Conservation (phyloP, 495 filamentous ascomycete genomes). For the Cercophora scortea region DNA sequence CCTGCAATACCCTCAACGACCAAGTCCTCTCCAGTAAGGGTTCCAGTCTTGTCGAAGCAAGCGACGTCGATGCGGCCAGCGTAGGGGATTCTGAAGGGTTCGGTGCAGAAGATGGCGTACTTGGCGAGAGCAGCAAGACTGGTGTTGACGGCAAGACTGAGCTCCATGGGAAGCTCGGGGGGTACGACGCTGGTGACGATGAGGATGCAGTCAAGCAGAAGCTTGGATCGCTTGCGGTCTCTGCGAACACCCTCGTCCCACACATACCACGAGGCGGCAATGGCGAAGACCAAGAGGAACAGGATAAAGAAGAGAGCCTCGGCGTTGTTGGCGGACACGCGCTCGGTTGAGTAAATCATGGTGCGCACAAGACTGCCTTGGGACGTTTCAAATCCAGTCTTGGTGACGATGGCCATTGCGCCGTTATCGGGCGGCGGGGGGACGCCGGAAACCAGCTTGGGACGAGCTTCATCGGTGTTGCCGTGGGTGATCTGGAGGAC, state of each 20-base stretch:
- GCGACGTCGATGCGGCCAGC: slow-evolving; percentile 93
- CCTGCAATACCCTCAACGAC: slow-evolving; percentile 97
- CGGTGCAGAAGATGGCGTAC: slow-evolving; percentile 96
- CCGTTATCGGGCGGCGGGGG: slow-evolving; percentile 76
- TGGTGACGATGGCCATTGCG: slow-evolving; percentile 87
- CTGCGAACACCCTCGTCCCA: slow-evolving; percentile 91
- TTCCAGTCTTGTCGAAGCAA: slow-evolving; percentile 99
- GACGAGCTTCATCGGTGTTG: slow-evolving; percentile 62
- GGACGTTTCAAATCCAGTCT: slow-evolving; percentile 97
- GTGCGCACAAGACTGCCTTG: slow-evolving; percentile 96
- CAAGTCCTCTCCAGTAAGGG: slow-evolving; percentile 91
- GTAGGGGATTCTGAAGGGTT: slow-evolving; percentile 98
- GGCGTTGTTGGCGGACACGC: slow-evolving; percentile 92
- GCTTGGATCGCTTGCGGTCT: slow-evolving; percentile 94
- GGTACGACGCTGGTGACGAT: slow-evolving; percentile 97
- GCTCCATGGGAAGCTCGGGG: slow-evolving; percentile 95
- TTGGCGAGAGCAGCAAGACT: slow-evolving; percentile 90
- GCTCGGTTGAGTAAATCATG: slow-evolving; percentile 99
- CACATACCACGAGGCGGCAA: slow-evolving; percentile 99
- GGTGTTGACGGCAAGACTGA: slow-evolving; percentile 97
- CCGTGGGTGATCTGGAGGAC: slow-evolving; percentile 89
- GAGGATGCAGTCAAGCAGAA: slow-evolving; percentile 92
- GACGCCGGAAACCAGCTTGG: slow-evolving; percentile 64
- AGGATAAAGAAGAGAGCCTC: slow-evolving; percentile 95
- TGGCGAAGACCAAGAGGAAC: slow-evolving; percentile 90